Conservation (phyloP, 2,329 filamentous ascomycete genomes). For the Arthrinium puccinioides region DNA sequence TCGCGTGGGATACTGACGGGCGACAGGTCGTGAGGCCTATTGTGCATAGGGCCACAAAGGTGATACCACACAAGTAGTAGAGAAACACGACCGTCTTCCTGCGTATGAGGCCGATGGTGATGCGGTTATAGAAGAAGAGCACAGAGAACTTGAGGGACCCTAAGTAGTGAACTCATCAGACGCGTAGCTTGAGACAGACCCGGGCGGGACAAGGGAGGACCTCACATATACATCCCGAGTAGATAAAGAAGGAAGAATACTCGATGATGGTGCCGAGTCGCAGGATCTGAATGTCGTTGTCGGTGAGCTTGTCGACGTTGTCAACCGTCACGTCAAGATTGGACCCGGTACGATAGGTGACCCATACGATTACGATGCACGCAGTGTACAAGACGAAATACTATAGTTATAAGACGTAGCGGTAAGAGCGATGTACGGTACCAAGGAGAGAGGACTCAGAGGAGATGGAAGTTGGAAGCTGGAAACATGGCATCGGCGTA, state of each 20-base stretch:
- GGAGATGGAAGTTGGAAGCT: conserved; percentile 4
- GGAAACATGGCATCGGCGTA: no score
- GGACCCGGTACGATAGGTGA: conserved; percentile 16
- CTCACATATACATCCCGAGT: conserved; percentile 18
- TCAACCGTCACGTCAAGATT: conserved; percentile 15
- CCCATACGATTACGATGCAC: conserved; percentile 13
- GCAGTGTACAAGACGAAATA: conserved; percentile 14
- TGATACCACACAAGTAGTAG: conserved; percentile 12
- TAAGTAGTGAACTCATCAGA: no score
- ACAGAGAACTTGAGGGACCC: conserved; percentile 19
- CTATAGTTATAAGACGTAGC: conserved; percentile 7
- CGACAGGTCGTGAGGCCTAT: conserved; percentile 9
- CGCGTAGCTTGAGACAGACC: not conserved
- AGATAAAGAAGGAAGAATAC: conserved; percentile 17
- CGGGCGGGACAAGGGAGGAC: not conserved
- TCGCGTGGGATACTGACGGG: conserved; percentile 8
- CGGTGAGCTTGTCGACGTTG: conserved; percentile 7
- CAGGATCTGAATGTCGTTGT: conserved; percentile 13
- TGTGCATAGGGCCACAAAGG: conserved; percentile 10
- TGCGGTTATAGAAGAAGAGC: conserved; percentile 18
- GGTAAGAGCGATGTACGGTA: not conserved
- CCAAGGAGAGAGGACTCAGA: not conserved
- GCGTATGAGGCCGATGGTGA: conserved; percentile 11
- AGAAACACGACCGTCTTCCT: conserved; percentile 10
- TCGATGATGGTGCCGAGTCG: conserved; percentile 15